Percentiles rank a stretch among this genome's conserved stretches.
These are phyloP conservation scores for Peronospora farinosa DNA, from an alignment of 352 stramenopile species.

Conservation along the genomic window DNA sequence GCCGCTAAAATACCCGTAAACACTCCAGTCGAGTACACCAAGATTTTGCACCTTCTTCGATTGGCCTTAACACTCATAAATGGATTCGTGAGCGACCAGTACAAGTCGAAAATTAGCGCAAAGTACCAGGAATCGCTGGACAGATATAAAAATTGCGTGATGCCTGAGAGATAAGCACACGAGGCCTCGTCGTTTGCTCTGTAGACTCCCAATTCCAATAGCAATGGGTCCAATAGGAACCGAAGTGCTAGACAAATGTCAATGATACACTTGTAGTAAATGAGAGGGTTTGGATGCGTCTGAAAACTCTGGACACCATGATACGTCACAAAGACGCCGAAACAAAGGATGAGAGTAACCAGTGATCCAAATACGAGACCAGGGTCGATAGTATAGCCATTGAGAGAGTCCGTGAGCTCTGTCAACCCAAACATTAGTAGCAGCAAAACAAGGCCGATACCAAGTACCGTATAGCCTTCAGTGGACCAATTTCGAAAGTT, in stretches of 20 bases:
- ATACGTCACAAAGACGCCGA: conserved; percentile 74
- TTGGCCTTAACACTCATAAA: conserved; percentile 80
- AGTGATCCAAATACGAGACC: conserved; percentile 72
- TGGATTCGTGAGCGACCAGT: conserved; percentile 73
- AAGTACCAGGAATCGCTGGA: conserved; percentile 83
- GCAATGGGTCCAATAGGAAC: conserved; percentile 66
- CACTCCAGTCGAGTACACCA: conserved; percentile 40
- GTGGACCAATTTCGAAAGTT: conserved; percentile 42
- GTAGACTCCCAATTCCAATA: conserved; percentile 51
- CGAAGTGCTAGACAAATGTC: conserved; percentile 62
- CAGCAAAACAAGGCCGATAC: conserved; percentile 37
- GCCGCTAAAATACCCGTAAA: conserved; percentile 39
- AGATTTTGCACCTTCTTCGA: conserved; percentile 48
- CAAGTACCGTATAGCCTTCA: conserved; percentile 40
- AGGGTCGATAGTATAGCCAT: conserved; percentile 84
- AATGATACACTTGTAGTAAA: conserved; percentile 78
- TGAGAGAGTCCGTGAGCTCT: conserved; percentile 33
- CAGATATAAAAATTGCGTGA: conserved; percentile 76
- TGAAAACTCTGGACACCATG: conserved; percentile 72
- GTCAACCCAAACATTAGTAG: conserved; percentile 37
- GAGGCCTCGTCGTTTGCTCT: conserved; percentile 15
- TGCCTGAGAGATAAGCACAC: conserved; percentile 55
- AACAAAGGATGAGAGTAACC: conserved; percentile 60
- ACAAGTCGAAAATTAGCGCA: conserved; percentile 66
- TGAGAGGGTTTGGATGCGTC: conserved; percentile 73